These are phyloP conservation scores for Craspedostauros australis DNA, from an alignment of 108 stramenopile species.

Conservation along the genomic window DNA sequence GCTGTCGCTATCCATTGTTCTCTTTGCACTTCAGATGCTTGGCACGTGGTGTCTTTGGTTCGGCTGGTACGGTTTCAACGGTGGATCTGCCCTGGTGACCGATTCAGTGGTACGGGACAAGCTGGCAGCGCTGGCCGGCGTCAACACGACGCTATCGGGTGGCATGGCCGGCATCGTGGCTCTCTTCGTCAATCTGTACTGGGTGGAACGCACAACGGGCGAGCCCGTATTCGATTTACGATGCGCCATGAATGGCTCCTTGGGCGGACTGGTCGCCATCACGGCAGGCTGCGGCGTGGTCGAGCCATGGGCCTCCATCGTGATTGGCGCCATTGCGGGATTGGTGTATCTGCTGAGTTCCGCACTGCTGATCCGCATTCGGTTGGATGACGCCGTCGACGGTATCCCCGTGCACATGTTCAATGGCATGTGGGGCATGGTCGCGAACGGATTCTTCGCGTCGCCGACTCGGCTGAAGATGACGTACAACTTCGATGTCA, in stretches of 20 bases:
- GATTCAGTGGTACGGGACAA: constrained; percentile 17
- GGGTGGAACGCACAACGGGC: constrained; percentile 34
- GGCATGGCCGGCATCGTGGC: constrained; percentile 45
- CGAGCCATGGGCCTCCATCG: constrained; percentile 79
- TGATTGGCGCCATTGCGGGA: constrained; percentile 79
- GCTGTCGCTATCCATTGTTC: background rate
- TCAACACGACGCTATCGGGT: constrained; percentile 82
- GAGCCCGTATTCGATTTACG: constrained; percentile 52
- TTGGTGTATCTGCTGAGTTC: constrained; percentile 64
- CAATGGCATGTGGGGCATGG: constrained; percentile 80
- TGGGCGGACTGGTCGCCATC: constrained; percentile 78
- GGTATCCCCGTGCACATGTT: constrained; percentile 89
- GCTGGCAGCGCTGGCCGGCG: constrained; percentile 61
- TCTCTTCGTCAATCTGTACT: constrained; percentile 38
- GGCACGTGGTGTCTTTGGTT: constrained; percentile 79
- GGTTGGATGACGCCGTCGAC: constrained; percentile 90
- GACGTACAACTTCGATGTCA: constrained; percentile 43
- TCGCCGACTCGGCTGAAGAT: constrained; percentile 26
- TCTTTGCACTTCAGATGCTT: constrained; percentile 34
- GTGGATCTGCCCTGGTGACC: constrained; percentile 68
- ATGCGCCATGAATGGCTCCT: constrained; percentile 51
- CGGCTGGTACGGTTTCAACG: constrained; percentile 96
- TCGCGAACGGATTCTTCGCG: constrained; percentile 83
- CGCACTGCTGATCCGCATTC: constrained; percentile 55
- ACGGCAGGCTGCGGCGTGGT: constrained; percentile 83